Evolutionary conservation across 2,329 filamentous ascomycete species (phyloP).

Genomic region (Colletotrichum sansevieriae): DNA sequence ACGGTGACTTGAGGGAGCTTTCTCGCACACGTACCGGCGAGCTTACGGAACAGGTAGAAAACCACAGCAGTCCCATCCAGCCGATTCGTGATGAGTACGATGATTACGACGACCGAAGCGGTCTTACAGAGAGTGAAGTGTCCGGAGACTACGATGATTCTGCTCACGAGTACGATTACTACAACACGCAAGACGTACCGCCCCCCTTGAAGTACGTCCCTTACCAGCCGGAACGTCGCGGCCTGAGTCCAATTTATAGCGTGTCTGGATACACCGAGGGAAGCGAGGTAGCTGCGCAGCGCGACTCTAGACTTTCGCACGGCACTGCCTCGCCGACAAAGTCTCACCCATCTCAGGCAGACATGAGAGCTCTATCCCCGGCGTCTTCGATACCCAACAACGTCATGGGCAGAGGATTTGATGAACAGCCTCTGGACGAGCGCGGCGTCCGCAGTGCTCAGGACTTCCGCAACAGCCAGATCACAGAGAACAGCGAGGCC

Average conservation of each 20-base stretch:
- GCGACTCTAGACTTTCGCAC: slow-evolving; percentile 68
- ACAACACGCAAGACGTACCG: slow-evolving; percentile 72
- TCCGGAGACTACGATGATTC: slow-evolving; percentile 55
- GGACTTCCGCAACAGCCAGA: slow-evolving; percentile 66
- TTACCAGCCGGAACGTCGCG: slow-evolving; percentile 76
- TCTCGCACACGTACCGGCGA: slow-evolving; percentile 55
- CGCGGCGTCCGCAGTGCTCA: slow-evolving; percentile 66
- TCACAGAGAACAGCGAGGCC: slow-evolving; percentile 66
- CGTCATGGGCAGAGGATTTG: slow-evolving; percentile 62
- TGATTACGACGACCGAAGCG: slow-evolving; percentile 46
- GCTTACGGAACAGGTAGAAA: slow-evolving; percentile 55
- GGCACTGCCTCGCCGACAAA: slow-evolving; percentile 68
- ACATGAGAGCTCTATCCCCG: slow-evolving; percentile 59
- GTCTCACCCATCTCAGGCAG: slow-evolving; percentile 58
- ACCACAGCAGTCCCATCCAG: slow-evolving; percentile 56
- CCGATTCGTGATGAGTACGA: slow-evolving; percentile 57
- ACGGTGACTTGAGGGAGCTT: slow-evolving; percentile 68
- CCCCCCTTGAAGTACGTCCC: slow-evolving; percentile 75
- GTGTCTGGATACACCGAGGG: slow-evolving; percentile 87
- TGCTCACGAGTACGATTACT: slow-evolving; percentile 62
- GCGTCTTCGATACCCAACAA: slow-evolving; percentile 68
- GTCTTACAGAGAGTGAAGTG: slow-evolving; percentile 11
- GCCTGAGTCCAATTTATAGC: slow-evolving; percentile 90
- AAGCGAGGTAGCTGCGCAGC: slow-evolving; percentile 70
- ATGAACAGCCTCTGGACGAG: slow-evolving; percentile 68